phyloP scores from a whole-genome alignment of 129 eudicot species.

The Chrysanthemum lavandulifolium region DNA sequence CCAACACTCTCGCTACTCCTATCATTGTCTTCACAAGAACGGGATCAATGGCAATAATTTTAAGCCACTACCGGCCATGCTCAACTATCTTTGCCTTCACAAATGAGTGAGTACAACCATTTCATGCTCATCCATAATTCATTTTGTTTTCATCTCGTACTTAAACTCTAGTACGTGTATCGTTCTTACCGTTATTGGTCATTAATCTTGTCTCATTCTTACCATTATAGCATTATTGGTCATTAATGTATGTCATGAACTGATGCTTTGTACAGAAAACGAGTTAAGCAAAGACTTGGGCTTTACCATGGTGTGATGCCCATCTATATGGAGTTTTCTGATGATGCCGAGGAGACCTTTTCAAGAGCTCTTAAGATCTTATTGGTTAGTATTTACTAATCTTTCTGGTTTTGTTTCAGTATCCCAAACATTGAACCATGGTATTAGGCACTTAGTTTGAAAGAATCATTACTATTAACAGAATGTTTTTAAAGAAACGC shows the following conservation, averaged over 20 bases:
- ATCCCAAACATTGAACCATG: neutral
- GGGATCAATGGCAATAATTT: slow-evolving; percentile 87
- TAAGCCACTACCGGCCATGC: slow-evolving; percentile 91
- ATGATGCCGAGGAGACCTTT: slow-evolving; percentile 97
- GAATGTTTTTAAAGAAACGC: neutral
- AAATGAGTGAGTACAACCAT: slow-evolving; percentile 63
- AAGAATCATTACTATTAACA: neutral
- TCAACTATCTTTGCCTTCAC: slow-evolving; percentile 94
- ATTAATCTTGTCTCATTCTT: neutral
- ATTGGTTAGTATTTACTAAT: slow-evolving; percentile 47
- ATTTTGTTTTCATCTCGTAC: neutral
- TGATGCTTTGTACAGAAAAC: slow-evolving; percentile 46
- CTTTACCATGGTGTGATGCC: slow-evolving; percentile 96
- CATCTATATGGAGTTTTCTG: slow-evolving; percentile 86
- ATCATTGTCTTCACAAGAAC: slow-evolving; percentile 93
- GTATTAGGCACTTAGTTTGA: neutral
- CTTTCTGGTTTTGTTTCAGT: neutral
- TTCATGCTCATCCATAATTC: neutral
- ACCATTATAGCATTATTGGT: neutral
- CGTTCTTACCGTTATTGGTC: slow-evolving; percentile 8
- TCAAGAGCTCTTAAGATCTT: slow-evolving; percentile 75
- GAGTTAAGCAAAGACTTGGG: slow-evolving; percentile 80
- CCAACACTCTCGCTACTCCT: slow-evolving; percentile 76
- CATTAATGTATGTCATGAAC: neutral
- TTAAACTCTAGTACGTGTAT: neutral